Evolutionary conservation across 139 green algal species (phyloP).

Genomic region (Trebouxia sp.): DNA sequence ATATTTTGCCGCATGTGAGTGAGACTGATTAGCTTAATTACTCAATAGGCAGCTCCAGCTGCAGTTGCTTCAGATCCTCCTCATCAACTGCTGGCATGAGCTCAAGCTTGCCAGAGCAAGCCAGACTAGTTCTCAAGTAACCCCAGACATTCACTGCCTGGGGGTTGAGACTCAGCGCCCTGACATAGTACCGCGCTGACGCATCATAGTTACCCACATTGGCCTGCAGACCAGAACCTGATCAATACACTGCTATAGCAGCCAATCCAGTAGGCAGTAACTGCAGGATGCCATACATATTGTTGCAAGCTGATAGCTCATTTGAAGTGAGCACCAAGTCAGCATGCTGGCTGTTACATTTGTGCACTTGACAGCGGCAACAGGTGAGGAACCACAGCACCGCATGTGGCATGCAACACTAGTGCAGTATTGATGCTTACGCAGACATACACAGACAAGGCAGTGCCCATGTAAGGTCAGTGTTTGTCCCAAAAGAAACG

Average conservation of each 20-base stretch:
- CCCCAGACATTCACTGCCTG: slow-evolving; percentile 82
- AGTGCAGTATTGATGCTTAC: neutral
- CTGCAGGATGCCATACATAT: too few species aligned
- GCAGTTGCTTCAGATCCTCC: slow-evolving; percentile 64
- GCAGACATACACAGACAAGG: neutral
- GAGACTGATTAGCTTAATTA: neutral
- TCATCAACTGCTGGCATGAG: slow-evolving; percentile 63
- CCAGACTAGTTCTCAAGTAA: slow-evolving; percentile 91
- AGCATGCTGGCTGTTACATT: too few species aligned
- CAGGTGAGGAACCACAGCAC: neutral
- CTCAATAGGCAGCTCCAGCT: slow-evolving; percentile 44
- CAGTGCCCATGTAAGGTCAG: neutral
- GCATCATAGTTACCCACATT: slow-evolving; percentile 89
- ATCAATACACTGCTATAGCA: too few species aligned
- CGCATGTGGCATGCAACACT: neutral
- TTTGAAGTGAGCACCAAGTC: too few species aligned
- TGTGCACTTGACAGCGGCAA: too few species aligned
- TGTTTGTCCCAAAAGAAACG: neutral
- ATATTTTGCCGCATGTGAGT: too few species aligned
- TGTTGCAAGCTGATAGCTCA: too few species aligned
- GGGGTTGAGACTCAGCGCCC: slow-evolving; percentile 87
- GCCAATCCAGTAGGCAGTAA: too few species aligned
- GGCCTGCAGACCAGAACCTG: slow-evolving; percentile 49
- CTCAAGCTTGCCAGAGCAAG: slow-evolving; percentile 70
- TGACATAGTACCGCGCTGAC: slow-evolving; percentile 85